Conservation (phyloP, 2,329 filamentous ascomycete species). For the Arachnomyces sp. region DNA sequence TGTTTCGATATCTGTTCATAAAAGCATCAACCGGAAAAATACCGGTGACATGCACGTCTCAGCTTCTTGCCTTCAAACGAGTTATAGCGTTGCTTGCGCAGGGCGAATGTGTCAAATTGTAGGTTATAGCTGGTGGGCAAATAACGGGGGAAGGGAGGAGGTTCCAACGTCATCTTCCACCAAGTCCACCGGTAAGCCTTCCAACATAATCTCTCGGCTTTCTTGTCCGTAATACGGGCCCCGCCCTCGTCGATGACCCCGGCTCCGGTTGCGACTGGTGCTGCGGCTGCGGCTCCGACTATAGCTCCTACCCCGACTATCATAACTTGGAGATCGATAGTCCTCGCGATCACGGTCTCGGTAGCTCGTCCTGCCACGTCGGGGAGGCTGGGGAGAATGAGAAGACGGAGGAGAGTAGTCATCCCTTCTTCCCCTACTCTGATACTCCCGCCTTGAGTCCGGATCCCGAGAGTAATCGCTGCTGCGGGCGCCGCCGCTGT, state of each 20-base stretch:
- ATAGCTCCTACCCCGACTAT: constrained; percentile 28
- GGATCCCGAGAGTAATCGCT: constrained; percentile 26
- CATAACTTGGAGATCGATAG: constrained; percentile 35
- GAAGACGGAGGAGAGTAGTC: constrained; percentile 26
- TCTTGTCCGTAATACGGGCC: constrained; percentile 33
- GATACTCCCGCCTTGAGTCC: constrained; percentile 23
- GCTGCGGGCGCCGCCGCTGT: constrained; percentile 2
- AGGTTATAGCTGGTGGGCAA: constrained; percentile 10
- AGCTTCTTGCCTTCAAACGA: constrained; percentile 28
- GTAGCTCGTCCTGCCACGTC: constrained; percentile 30
- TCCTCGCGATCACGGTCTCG: constrained; percentile 40
- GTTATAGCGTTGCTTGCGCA: too few species aligned
- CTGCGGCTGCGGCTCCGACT: constrained; percentile 25
- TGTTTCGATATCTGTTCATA: constrained; percentile 48
- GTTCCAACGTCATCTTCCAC: constrained; percentile 44
- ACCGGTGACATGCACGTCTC: constrained; percentile 31
- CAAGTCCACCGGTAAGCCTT: constrained; percentile 42
- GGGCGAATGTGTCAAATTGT: constrained; percentile 7
- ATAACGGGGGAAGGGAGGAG: constrained; percentile 20
- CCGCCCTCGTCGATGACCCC: constrained; percentile 29
- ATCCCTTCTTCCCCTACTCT: constrained; percentile 25
- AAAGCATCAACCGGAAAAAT: constrained; percentile 24
- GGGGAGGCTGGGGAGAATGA: constrained; percentile 26
- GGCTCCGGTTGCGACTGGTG: constrained; percentile 20
- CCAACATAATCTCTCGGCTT: constrained; percentile 44